A percentile compares a stretch with the other conserved stretches of the same genome.
phyloP scores from a whole-genome alignment of 306 rosid genomes.

The Pyrus bretschneideri region DNA sequence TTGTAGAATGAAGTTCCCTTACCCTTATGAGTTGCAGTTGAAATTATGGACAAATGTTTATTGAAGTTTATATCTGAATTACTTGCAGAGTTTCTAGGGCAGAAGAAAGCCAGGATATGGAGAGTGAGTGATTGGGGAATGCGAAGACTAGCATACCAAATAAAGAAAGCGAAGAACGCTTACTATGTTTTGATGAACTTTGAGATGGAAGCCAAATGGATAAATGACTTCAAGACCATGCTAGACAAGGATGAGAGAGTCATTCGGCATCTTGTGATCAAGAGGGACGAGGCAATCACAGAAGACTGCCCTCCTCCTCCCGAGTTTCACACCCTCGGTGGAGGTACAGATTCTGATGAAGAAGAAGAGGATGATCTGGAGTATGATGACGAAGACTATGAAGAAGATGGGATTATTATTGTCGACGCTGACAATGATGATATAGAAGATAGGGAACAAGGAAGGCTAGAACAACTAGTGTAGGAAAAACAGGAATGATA shows the following conservation, averaged over 20 bases:
- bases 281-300: constrained; percentile 75
- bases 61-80: not conserved
- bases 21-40: not conserved
- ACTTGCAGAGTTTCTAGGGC: constrained; percentile 66
- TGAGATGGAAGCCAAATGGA: constrained; percentile 77
- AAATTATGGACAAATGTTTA: constrained; percentile 8
- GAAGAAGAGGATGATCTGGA: constrained; percentile 30
- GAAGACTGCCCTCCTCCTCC: constrained; percentile 95
- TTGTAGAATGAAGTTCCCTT: not conserved
- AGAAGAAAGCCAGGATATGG: constrained; percentile 87
- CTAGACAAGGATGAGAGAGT: constrained; percentile 85
- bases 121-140: constrained; percentile 89
- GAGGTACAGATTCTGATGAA: constrained; percentile 34
- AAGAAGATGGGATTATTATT: constrained; percentile 13
- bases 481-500: constrained; percentile 4
- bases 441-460: constrained; percentile 3
- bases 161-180: constrained; percentile 69
- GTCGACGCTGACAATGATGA: constrained; percentile 9
- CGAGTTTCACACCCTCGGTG: constrained; percentile 41
- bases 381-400: constrained; percentile 19
- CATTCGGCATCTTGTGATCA: constrained; percentile 77
- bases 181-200: constrained; percentile 82
- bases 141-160: constrained; percentile 77
- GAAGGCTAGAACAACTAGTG: not conserved
- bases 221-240: constrained; percentile 76